Conservation (phyloP, 2,329 filamentous ascomycete species). For the Penicillium nordicum region DNA sequence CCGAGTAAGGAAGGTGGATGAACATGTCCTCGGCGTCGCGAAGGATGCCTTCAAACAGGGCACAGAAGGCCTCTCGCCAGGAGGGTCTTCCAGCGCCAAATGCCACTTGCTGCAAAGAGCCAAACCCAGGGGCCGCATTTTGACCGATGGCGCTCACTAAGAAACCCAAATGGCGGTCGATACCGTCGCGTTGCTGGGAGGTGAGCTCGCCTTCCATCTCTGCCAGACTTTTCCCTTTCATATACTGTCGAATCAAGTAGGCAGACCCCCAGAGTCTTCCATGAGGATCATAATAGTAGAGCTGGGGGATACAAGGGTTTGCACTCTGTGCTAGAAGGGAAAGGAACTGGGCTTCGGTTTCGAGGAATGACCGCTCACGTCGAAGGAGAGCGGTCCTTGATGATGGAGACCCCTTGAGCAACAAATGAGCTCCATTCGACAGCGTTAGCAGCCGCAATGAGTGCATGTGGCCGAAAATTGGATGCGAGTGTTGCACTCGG, state of each 20-base stretch:
- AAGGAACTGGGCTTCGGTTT: slow-evolving; percentile 41
- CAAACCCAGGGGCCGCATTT: slow-evolving; percentile 50
- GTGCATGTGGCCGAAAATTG: slow-evolving; percentile 34
- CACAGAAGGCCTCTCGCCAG: slow-evolving; percentile 54
- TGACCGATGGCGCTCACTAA: slow-evolving; percentile 43
- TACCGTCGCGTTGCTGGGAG: slow-evolving; percentile 26
- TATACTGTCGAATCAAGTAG: slow-evolving; percentile 39
- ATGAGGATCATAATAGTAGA: slow-evolving; percentile 37
- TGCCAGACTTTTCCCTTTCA: slow-evolving; percentile 33
- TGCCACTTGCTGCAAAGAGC: slow-evolving; percentile 48
- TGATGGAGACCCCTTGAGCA: slow-evolving; percentile 38
- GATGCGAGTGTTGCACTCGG: slow-evolving; percentile 24
- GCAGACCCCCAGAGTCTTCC: slow-evolving; percentile 27
- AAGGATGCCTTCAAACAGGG: slow-evolving; percentile 51
- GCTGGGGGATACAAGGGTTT: slow-evolving; percentile 36
- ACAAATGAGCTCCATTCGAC: slow-evolving; percentile 37
- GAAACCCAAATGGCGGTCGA: slow-evolving; percentile 37
- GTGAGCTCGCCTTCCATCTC: slow-evolving; percentile 32
- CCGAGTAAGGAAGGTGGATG: slow-evolving; percentile 55
- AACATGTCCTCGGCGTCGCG: slow-evolving; percentile 59
- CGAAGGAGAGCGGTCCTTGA: slow-evolving; percentile 39
- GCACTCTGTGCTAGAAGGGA: slow-evolving; percentile 34
- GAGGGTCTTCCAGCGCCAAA: slow-evolving; percentile 45
- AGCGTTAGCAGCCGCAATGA: slow-evolving; percentile 35
- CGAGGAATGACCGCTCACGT: slow-evolving; percentile 38